These are phyloP conservation scores for Prosopis cineraria DNA, from an alignment of 306 rosid genomes.

Conservation along the genomic window DNA sequence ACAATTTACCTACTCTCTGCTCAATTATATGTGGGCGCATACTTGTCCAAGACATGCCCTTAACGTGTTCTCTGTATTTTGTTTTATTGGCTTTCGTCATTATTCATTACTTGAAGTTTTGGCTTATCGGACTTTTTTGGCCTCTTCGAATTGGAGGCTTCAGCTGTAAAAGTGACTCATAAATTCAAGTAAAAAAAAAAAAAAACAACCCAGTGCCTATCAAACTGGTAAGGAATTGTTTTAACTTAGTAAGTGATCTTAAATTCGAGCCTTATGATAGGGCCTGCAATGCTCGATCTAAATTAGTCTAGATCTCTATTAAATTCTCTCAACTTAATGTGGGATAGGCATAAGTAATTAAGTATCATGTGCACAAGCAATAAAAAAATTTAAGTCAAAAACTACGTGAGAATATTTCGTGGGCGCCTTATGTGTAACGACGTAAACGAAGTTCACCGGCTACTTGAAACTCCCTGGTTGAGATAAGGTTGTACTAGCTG, in stretches of 20 bases:
- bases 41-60: background rate
- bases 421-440: background rate
- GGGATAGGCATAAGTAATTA: no score
- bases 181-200: no score
- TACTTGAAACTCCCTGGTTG: background rate
- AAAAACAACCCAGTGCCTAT: no score
- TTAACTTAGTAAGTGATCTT: no score
- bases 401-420: conserved; percentile 6
- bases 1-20: background rate
- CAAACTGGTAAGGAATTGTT: no score
- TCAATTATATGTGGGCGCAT: background rate
- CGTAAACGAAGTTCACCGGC: background rate
- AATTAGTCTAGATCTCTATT: no score
- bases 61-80: background rate
- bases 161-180: background rate
- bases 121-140: background rate
- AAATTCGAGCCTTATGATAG: no score
- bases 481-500: background rate
- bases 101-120: background rate
- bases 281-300: no score
- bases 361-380: no score
- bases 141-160: background rate
- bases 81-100: background rate
- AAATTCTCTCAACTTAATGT: no score
- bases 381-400: conserved; percentile 1